Evolutionary conservation across 208 protist genomes (phyloP).

Genomic region (Balamuthia mandrillaris): DNA sequence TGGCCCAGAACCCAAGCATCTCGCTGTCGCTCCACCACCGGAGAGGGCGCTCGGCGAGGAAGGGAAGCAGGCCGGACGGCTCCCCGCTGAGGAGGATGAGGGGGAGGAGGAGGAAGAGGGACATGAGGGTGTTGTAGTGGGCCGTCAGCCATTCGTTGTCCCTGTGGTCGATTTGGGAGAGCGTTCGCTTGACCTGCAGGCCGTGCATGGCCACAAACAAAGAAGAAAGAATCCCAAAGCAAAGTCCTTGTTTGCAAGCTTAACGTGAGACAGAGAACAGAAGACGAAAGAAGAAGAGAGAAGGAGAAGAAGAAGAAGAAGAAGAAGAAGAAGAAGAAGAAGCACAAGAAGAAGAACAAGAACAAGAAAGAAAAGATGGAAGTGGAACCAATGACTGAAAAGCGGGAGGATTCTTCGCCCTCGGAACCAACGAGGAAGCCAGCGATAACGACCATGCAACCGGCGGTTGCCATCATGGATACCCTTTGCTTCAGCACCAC

Average conservation of each 20-base stretch:
- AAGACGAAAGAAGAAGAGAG: no score
- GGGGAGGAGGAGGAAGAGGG: slow-evolving; percentile 59
- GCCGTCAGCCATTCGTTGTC: background rate
- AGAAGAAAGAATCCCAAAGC: background rate
- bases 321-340: no score
- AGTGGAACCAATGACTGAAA: no score
- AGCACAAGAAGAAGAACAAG: no score
- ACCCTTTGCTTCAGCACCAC: slow-evolving; percentile 55
- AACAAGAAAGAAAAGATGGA: slow-evolving; percentile 63
- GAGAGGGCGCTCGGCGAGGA: background rate
- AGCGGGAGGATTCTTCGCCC: slow-evolving; percentile 58
- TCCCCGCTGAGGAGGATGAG: slow-evolving; percentile 60
- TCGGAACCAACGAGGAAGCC: slow-evolving; percentile 65
- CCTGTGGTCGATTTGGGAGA: background rate
- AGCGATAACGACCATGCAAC: slow-evolving; percentile 63
- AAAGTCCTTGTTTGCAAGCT: slow-evolving; percentile 66
- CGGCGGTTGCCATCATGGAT: background rate
- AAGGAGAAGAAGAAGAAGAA: slow-evolving; percentile 68
- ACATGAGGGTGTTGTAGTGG: slow-evolving; percentile 67
- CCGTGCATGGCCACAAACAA: background rate
- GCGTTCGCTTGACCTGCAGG: background rate
- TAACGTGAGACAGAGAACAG: no score
- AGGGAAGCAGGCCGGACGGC: background rate
- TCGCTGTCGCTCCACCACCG: no score
- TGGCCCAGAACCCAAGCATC: slow-evolving; percentile 51